Evolutionary conservation across 2,329 filamentous ascomycete species (phyloP).

Genomic region (Teratosphaeria gauchensis): DNA sequence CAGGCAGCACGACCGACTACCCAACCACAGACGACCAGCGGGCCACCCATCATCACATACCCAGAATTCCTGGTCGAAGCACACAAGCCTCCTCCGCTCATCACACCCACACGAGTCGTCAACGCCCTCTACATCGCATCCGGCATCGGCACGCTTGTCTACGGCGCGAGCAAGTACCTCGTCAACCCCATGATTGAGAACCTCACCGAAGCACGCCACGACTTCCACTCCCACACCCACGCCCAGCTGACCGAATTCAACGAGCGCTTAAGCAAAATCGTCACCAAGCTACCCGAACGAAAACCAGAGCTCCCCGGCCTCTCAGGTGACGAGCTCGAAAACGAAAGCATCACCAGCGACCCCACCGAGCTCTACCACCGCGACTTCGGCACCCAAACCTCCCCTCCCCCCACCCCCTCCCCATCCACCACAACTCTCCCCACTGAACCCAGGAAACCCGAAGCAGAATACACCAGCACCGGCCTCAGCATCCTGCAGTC

Average conservation of each 20-base stretch:
- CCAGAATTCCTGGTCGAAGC: constrained; percentile 54
- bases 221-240: constrained; percentile 44
- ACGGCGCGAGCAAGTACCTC: constrained; percentile 61
- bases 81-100: constrained; percentile 48
- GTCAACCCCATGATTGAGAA: constrained; percentile 51
- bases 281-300: constrained; percentile 17
- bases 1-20: constrained; percentile 14
- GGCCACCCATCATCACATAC: constrained; percentile 57
- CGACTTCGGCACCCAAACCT: constrained; percentile 71
- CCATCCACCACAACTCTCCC: constrained; percentile 14
- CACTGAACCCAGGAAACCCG: constrained; percentile 7
- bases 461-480: constrained; percentile 18
- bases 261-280: constrained; percentile 36
- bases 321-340: constrained; percentile 24
- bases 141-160: constrained; percentile 49
- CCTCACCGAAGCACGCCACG: constrained; percentile 47
- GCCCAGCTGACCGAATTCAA: constrained; percentile 47
- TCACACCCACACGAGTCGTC: constrained; percentile 47
- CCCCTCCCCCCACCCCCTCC: constrained; percentile 38
- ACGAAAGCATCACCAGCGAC: constrained; percentile 44
- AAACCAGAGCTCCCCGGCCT: constrained; percentile 3
- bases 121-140: constrained; percentile 49
- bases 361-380: constrained; percentile 74
- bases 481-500: constrained; percentile 38
- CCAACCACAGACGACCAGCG: constrained; percentile 26